Evolutionary conservation across 192 early-diverging fungal species (phyloP).

Genomic region (Linnemannia schmuckeri): DNA sequence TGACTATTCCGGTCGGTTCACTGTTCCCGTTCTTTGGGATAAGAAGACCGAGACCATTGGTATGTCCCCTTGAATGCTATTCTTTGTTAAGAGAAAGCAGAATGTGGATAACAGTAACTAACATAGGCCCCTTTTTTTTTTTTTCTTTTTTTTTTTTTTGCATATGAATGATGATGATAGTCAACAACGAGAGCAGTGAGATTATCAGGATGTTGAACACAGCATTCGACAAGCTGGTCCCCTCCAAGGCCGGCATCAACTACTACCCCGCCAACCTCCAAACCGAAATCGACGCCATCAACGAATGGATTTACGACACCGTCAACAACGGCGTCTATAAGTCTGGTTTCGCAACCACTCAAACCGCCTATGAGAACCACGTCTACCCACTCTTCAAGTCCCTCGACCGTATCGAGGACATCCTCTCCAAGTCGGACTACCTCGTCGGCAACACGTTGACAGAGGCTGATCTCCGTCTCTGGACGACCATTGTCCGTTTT

Average conservation of each 20-base stretch:
- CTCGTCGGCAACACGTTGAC: conserved; percentile 87
- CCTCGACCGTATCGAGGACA: conserved; percentile 87
- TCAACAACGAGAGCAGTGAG: conserved; percentile 97
- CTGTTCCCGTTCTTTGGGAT: conserved; percentile 98
- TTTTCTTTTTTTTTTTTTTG: background rate
- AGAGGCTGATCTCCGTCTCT: conserved; percentile 95
- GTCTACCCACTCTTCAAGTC: conserved; percentile 79
- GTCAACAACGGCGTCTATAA: conserved; percentile 99
- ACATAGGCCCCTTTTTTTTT: too few species aligned
- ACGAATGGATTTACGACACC: conserved; percentile 93
- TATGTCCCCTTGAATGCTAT: conserved; percentile 22
- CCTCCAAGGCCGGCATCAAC: conserved; percentile 72
- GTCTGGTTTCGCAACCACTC: conserved; percentile 90
- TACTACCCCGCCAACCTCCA: conserved; percentile 87
- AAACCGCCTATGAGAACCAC: conserved; percentile 87
- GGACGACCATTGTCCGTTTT: conserved; percentile 95
- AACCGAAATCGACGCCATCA: conserved; percentile 85
- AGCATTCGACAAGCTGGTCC: conserved; percentile 83
- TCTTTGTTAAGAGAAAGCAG: background rate
- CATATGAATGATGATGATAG: conserved; percentile 29
- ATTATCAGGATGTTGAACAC: conserved; percentile 97
- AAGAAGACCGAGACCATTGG: conserved; percentile 91
- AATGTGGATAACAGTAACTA: background rate
- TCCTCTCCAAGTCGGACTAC: conserved; percentile 79
- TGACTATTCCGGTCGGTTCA: conserved; percentile 82